Evolutionary conservation across 345 rosid species (phyloP), one percentile per base, ranked within the genome.

Genomic region (Salix viminalis): DNA sequence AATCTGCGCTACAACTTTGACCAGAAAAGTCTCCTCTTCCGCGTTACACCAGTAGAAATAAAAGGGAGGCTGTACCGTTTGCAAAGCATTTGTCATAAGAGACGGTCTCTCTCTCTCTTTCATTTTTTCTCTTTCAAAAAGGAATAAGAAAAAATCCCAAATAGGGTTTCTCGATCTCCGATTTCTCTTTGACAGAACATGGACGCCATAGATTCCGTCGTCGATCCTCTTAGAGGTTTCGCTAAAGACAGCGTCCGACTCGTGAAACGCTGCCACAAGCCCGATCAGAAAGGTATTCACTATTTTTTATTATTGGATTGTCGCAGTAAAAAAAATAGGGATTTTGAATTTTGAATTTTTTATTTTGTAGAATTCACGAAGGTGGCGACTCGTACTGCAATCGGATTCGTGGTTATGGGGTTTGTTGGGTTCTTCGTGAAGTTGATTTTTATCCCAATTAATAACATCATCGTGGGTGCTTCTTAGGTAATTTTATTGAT

Each of bases 351-450:
- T 34, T 69, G 65, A 36, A 67, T 68, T 4, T 1, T n/a, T 28
- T 56, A 26, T 18, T 30, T 42, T 11, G 65, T 72, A 91, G 94
- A 91, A 79, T 91, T 91, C 87, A 82, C 89, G 7, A 89, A 89
- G 81, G 92, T 91, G 5, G 97, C 97, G n/a, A 79, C 89, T 60
- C 97, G 93, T 83, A 90, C 92, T 11, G 94, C 97, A 58, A 86
- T 93, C 62, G 98, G 98, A 8, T 91, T 93, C 71, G 97, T 89
- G 64, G 97, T 89, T 79, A 91, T 91, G 97, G 93, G 98, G 50
- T 91, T 93, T 67, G 97, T 90, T 5, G 98, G 95, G 0, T 93
- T 90, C 87, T 90, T 91, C 79, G 94, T 91, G 69, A 93, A 93
- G 84, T 82, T 90, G 70, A 86, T 91, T 76, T 91, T 90, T 84